These are phyloP conservation scores for Lavandula angustifolia DNA, from an alignment of 257 asterid genomes.

Conservation along the genomic window DNA sequence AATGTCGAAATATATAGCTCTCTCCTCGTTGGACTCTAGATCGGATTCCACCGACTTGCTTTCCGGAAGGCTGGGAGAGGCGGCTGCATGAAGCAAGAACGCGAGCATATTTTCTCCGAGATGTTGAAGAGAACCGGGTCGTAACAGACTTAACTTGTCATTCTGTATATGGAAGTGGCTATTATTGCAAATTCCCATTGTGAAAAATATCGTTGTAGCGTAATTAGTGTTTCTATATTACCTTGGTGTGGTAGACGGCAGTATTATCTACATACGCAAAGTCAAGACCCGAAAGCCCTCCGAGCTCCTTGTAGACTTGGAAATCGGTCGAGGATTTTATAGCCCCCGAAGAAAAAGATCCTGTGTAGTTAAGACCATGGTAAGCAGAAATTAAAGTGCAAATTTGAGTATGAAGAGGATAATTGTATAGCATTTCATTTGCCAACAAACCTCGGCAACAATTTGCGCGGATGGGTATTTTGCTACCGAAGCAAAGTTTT, in stretches of 20 bases:
- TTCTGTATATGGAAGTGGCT: conserved; percentile 55
- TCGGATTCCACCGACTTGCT: conserved; percentile 46
- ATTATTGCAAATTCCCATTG: conserved; percentile 19
- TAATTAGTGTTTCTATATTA: conserved; percentile 30
- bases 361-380: conserved; percentile 47
- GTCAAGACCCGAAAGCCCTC: conserved; percentile 96
- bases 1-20: conserved; percentile 83
- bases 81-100: conserved; percentile 81
- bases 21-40: conserved; percentile 44
- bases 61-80: conserved; percentile 69
- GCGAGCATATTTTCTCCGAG: conserved; percentile 98
- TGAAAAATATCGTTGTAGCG: conserved; percentile 10
- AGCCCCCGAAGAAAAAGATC: conserved; percentile 85
- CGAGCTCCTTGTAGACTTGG: conserved; percentile 91
- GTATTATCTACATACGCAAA: conserved; percentile 82
- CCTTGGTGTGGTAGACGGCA: conserved; percentile 97
- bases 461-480: conserved; percentile 91
- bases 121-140: conserved; percentile 97
- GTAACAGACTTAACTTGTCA: conserved; percentile 77
- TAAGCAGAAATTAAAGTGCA: conserved; percentile 4
- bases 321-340: conserved; percentile 94
- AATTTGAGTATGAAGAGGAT: conserved; percentile 18
- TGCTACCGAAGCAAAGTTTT: conserved; percentile 76
- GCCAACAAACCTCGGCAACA: conserved; percentile 66
- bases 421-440: neutral